A percentile compares a stretch with the other conserved stretches of the same genome.
phyloP scores from a whole-genome alignment of 192 early-diverging fungal genomes.

The Physocladia obscura region DNA sequence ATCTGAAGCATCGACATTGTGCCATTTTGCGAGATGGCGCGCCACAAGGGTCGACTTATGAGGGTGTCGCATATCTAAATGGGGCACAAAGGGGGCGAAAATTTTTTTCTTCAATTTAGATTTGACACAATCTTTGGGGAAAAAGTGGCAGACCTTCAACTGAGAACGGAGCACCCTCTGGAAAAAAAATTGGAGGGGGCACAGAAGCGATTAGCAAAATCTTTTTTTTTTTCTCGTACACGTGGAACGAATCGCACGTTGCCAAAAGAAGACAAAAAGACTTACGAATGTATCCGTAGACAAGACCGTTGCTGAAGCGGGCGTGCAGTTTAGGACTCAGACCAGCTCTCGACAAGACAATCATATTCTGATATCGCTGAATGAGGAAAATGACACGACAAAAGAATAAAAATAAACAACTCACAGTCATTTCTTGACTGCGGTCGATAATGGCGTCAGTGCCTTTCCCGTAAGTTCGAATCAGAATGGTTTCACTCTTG shows the following conservation, averaged over 20 bases:
- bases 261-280: no score
- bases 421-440: slow-evolving; percentile 80
- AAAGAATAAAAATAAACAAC: slow-evolving; percentile 19
- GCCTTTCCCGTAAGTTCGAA: slow-evolving; percentile 86
- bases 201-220: no score
- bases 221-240: no score
- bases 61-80: slow-evolving; percentile 62
- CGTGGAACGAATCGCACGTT: no score
- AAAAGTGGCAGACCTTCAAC: slow-evolving; percentile 1
- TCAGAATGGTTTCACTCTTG: slow-evolving; percentile 62
- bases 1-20: slow-evolving; percentile 49
- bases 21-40: slow-evolving; percentile 77
- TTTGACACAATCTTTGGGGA: neutral
- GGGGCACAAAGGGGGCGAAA: no score
- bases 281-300: slow-evolving; percentile 72
- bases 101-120: no score
- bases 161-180: slow-evolving; percentile 41
- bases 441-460: slow-evolving; percentile 88
- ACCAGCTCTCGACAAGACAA: slow-evolving; percentile 65
- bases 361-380: slow-evolving; percentile 66
- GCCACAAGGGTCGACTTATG: slow-evolving; percentile 78
- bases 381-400: neutral
- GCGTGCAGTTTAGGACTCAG: slow-evolving; percentile 76
- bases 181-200: slow-evolving; percentile 49
- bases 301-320: slow-evolving; percentile 85